Evolutionary conservation across 1,284 basidiomycete species (phyloP).

Genomic region (Pterula multifida): DNA sequence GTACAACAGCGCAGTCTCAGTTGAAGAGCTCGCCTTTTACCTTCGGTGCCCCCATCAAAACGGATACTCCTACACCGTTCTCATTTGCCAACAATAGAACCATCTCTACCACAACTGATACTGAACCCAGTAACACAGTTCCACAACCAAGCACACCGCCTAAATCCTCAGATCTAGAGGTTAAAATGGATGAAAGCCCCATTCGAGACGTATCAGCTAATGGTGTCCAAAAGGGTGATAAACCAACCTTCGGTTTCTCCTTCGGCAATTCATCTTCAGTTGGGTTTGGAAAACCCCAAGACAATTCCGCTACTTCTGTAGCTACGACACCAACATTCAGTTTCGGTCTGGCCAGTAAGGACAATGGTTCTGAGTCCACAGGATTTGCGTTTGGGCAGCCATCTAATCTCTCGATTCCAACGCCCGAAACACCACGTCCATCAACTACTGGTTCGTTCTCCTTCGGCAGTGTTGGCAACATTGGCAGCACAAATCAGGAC

Average conservation of each 20-base stretch:
- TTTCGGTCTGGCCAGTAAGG: conserved; percentile 16
- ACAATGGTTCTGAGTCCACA: conserved; percentile 18
- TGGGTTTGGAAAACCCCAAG: conserved; percentile 1
- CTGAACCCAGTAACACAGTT: conserved; percentile 20
- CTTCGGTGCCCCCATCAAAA: conserved; percentile 13
- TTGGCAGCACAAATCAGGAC: conserved; percentile 21
- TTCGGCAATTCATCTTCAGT: conserved; percentile 13
- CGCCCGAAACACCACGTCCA: conserved; percentile 22
- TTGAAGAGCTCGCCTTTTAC: conserved; percentile 16
- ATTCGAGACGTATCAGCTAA: conserved; percentile 41
- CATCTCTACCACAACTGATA: conserved; percentile 16
- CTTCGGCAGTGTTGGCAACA: conserved; percentile 34
- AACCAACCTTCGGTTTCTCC: conserved; percentile 15
- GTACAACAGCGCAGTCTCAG: conserved; percentile 15
- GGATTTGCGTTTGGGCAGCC: conserved; percentile 17
- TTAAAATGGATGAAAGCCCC: conserved; percentile 63
- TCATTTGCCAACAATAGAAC: conserved; percentile 15
- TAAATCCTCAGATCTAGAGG: conserved; percentile 38
- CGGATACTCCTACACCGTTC: conserved; percentile 6
- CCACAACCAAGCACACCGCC: conserved; percentile 37
- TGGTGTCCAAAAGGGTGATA: conserved; percentile 23
- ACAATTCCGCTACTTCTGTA: not conserved
- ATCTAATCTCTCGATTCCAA: conserved; percentile 21
- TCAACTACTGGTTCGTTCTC: conserved; percentile 29
- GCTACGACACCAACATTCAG: conserved; percentile 14